Conservation (phyloP, 306 rosid genomes). For the Malus asiatica region DNA sequence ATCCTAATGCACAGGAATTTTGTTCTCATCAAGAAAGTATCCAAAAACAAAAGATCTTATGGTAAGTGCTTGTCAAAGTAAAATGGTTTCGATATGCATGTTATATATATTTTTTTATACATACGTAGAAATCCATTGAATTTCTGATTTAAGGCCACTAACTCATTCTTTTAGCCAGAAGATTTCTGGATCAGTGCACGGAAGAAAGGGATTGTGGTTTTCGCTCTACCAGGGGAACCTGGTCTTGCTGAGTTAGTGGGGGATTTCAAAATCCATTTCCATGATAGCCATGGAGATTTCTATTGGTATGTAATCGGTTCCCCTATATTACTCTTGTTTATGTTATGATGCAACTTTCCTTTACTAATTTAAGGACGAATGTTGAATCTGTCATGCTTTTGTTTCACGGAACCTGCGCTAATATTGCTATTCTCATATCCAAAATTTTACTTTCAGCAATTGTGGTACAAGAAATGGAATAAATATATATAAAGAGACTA, state of each 20-base stretch:
- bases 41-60: conserved; percentile 74
- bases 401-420: background rate
- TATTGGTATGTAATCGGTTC: conserved; percentile 52
- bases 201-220: conserved; percentile 86
- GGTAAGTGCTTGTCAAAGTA: conserved; percentile 37
- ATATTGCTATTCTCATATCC: background rate
- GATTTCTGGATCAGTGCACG: conserved; percentile 85
- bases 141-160: conserved; percentile 8
- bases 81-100: background rate
- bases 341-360: background rate
- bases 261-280: conserved; percentile 87
- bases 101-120: background rate
- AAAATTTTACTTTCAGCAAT: conserved; percentile 4
- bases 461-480: background rate
- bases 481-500: no score
- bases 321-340: background rate
- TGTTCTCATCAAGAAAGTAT: conserved; percentile 70
- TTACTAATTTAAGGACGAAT: background rate
- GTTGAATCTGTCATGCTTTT: background rate
- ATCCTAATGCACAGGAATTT: conserved; percentile 53
- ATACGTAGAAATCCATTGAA: conserved; percentile 8
- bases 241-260: conserved; percentile 84
- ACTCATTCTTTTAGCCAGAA: conserved; percentile 58
- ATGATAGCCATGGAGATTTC: conserved; percentile 91
- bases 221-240: conserved; percentile 89